A percentile compares a stretch with the other conserved stretches of the same genome.
Evolutionary conservation across 2,329 filamentous ascomycete genomes (phyloP).

Genomic region (Myriosclerotinia curreyana): DNA sequence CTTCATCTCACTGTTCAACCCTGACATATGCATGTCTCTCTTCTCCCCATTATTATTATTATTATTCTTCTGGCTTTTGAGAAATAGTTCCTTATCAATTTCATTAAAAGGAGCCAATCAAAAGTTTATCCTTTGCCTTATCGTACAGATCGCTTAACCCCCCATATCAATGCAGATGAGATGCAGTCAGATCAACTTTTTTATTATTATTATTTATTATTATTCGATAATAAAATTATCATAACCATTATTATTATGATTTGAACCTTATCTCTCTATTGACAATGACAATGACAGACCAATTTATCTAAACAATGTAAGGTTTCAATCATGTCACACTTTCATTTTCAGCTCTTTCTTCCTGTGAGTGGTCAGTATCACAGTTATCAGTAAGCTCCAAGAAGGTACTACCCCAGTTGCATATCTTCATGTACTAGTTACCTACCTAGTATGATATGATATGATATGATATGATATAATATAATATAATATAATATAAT

Average conservation of each 20-base stretch:
- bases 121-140: background rate
- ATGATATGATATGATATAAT: too few species aligned
- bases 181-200: constrained; percentile 18
- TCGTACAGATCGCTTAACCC: constrained; percentile 16
- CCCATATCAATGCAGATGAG: background rate
- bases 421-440: background rate
- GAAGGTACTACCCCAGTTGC: constrained; percentile 1
- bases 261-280: constrained; percentile 17
- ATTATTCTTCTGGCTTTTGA: background rate
- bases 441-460: constrained; percentile 1
- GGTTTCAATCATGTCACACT: background rate
- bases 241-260: too few species aligned
- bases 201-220: too few species aligned
- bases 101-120: too few species aligned
- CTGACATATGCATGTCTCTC: background rate
- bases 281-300: too few species aligned
- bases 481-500: constrained; percentile 16
- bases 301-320: too few species aligned
- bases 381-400: constrained; percentile 1
- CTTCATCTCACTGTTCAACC: background rate
- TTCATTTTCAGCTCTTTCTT: background rate
- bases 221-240: constrained; percentile 20
- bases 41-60: too few species aligned
- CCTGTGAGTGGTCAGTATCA: constrained; percentile 7
- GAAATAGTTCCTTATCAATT: constrained; percentile 5